Conservation (phyloP, 306 rosid species). For the Cicer chorassanicum region DNA sequence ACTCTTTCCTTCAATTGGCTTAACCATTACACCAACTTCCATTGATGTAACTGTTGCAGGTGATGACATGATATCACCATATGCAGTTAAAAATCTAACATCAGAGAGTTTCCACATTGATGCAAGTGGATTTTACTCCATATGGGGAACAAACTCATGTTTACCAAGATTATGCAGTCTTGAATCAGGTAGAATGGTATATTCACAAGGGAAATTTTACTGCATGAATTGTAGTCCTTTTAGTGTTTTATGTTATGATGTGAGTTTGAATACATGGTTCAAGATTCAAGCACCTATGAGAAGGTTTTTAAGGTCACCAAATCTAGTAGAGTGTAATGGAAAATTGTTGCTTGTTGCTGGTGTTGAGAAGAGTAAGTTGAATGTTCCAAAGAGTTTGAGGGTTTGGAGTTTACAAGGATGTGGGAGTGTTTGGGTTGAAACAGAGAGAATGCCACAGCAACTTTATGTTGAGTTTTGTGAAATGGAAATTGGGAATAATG, state of each 20-base stretch:
- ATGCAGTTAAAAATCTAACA: conserved; percentile 82
- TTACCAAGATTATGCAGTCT: conserved; percentile 85
- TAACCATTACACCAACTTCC: conserved; percentile 65
- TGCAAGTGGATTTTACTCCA: conserved; percentile 76
- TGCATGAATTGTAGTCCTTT: conserved; percentile 93
- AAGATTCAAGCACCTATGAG: conserved; percentile 95
- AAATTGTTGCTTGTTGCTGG: conserved; percentile 74
- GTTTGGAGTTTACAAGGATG: conserved; percentile 80
- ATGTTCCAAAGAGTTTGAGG: conserved; percentile 84
- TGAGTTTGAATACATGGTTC: conserved; percentile 67
- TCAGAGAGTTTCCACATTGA: conserved; percentile 90
- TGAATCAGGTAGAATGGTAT: conserved; percentile 78
- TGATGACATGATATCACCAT: conserved; percentile 92
- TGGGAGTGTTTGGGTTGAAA: conserved; percentile 85
- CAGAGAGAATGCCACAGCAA: conserved; percentile 95
- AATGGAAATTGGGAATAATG: conserved; percentile 65
- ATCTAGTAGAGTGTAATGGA: conserved; percentile 69
- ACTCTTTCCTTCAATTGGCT: conserved; percentile 86
- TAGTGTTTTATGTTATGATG: conserved; percentile 69
- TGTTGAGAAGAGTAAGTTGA: conserved; percentile 88
- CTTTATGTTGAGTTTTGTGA: conserved; percentile 71
- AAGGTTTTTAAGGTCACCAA: conserved; percentile 76
- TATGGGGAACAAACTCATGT: conserved; percentile 79
- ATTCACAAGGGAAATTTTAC: conserved; percentile 69
- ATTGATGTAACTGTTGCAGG: conserved; percentile 81